Percentiles rank a stretch among this genome's conserved stretches.
These are phyloP conservation scores for Ophiostoma quercus DNA, from an alignment of 2,329 filamentous ascomycete genomes.

Conservation along the genomic window DNA sequence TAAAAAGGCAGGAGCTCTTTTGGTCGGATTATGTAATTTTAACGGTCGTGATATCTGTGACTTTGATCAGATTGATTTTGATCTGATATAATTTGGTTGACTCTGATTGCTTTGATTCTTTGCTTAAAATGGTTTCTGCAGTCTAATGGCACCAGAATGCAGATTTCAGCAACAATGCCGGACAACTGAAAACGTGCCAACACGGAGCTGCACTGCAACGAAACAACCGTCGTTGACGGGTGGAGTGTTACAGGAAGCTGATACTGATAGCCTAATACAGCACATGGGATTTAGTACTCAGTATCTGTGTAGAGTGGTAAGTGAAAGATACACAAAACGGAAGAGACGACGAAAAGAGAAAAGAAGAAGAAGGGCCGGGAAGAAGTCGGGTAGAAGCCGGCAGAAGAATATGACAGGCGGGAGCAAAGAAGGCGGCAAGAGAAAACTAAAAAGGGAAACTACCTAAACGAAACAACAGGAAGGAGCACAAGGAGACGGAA, in stretches of 20 bases:
- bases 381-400: slow-evolving; percentile 1
- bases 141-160: too few species aligned
- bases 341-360: not conserved
- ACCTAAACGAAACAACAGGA: not conserved
- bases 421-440: not conserved
- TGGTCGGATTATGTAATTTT: not conserved
- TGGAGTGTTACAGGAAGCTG: slow-evolving; percentile 18
- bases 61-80: too few species aligned
- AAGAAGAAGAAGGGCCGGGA: not conserved
- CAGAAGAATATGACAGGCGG: not conserved
- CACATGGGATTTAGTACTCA: not conserved
- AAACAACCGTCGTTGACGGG: slow-evolving; percentile 18
- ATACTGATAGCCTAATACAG: not conserved
- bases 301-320: not conserved
- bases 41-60: not conserved
- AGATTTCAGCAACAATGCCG: too few species aligned
- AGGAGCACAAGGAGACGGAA: not conserved
- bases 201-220: slow-evolving; percentile 5
- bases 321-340: not conserved
- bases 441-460: not conserved
- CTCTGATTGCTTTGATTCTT: too few species aligned
- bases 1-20: not conserved
- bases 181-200: not conserved
- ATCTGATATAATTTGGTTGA: not conserved
- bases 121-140: too few species aligned